Base-by-base conservation (phyloP, 805 yeast species). In the Lipomyces yamanashiensis region DNA sequence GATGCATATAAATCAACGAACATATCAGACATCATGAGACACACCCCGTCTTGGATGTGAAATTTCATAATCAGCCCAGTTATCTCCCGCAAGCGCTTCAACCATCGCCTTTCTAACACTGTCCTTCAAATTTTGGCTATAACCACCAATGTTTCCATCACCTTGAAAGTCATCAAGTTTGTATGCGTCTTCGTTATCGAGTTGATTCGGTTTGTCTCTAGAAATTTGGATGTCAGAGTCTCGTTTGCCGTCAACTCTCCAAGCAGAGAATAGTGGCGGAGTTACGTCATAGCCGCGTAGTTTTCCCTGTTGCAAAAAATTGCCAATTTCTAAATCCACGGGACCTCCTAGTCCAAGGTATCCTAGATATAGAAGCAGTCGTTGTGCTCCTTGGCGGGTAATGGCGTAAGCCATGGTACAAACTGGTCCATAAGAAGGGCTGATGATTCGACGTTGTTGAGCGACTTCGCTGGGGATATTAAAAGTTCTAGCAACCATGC, bases 311-410 rank as follows among this genome's bases (percentile, higher is more conserved):
- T 41, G n/a, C 19, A 49, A 19, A 10, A n/a, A 52, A 23, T 50
- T n/a, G 19, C 39, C 28, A 49, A 63, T 63, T 41, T 59, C 63
- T 8, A 36, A 45, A 44, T 63, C 66, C 34, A 59, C 58, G 2
- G 63, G 57, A 3, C 36, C 63, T 19, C 41, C 44, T 10, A 63
- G 66, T 19, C 60, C 58, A 2, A 44, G 7, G 45, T 63, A 63
- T 13, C 54, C 49, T 15, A 49, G 50, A 33, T 59, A 50, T 40
- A 59, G 51, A 15, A 59, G 61, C 10, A 63, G 44, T 12, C 66
- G 60, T 34, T 63, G 63, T 5, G 66, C 66, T 19, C 66, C 66
- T 19, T 28, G 52, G 33, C 61, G 60, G 28, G 63, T 63, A 17
- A 63, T 36, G 5, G 63, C 66, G 54, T 52, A 52, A 2, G 45